Conservation (phyloP, 2,329 filamentous ascomycete species). For the Orbilia brochopaga region DNA sequence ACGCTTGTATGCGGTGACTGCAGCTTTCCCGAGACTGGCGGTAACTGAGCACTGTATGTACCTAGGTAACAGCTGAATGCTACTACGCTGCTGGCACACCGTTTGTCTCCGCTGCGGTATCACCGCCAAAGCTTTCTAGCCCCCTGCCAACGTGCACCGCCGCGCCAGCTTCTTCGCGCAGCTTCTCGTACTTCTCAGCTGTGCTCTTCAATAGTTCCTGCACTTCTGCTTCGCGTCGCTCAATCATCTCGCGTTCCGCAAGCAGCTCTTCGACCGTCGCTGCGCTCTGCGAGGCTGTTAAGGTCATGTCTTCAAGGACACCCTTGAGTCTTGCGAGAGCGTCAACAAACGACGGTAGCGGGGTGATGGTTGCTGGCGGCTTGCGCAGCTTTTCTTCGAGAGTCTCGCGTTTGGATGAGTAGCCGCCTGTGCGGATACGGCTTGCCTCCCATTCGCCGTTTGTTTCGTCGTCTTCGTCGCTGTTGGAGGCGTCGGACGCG, state of each 20-base stretch:
- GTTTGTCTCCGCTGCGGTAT: neutral
- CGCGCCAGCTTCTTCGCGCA: conserved; percentile 35
- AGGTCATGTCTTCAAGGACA: conserved; percentile 33
- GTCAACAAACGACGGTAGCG: conserved; percentile 35
- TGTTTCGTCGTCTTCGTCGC: conserved; percentile 14
- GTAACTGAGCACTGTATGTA: too few relatives aligned
- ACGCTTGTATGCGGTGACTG: too few relatives aligned
- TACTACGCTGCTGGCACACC: too few relatives aligned
- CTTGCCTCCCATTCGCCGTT: conserved; percentile 43
- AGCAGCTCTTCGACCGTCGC: conserved; percentile 34
- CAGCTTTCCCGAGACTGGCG: too few relatives aligned
- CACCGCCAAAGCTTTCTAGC: conserved; percentile 42
- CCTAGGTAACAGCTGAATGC: too few relatives aligned
- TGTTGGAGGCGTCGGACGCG: conserved; percentile 20
- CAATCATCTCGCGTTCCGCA: conserved; percentile 43
- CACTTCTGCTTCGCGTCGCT: conserved; percentile 33
- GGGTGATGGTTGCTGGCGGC: conserved; percentile 36
- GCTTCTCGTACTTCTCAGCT: conserved; percentile 39
- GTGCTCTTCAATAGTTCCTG: conserved; percentile 33
- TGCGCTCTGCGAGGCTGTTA: conserved; percentile 16
- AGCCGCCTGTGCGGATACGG: conserved; percentile 40
- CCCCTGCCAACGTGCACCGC: conserved; percentile 43
- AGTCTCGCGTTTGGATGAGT: conserved; percentile 38
- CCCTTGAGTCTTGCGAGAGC: conserved; percentile 26
- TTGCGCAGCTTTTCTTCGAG: conserved; percentile 40